Evolutionary conservation across 2,329 filamentous ascomycete species (phyloP).

Genomic region (Falciphora oryzae): DNA sequence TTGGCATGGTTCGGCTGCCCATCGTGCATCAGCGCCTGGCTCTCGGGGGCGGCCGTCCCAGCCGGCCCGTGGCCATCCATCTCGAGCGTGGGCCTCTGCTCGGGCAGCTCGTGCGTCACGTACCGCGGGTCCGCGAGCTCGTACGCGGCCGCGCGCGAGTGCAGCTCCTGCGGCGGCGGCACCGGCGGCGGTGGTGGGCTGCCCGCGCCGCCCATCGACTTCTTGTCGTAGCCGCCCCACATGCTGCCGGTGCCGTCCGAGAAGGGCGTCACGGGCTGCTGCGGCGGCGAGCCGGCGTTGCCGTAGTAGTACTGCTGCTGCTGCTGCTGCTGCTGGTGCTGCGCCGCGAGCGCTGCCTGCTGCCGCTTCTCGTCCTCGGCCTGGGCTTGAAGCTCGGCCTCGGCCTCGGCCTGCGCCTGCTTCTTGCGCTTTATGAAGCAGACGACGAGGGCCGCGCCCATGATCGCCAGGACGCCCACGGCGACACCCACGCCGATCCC

Average conservation of each 20-base stretch:
- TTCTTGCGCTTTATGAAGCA: conserved; percentile 23
- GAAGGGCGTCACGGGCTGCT: too few relatives aligned
- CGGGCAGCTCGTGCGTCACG: conserved; percentile 4
- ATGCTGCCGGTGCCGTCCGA: not conserved
- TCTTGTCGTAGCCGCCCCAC: conserved; percentile 11
- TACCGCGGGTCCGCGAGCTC: not conserved
- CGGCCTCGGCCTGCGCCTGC: conserved; percentile 15
- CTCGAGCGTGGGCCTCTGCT: conserved; percentile 5
- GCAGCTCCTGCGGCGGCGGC: conserved; percentile 10
- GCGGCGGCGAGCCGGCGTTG: not conserved
- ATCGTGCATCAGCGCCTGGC: too few relatives aligned
- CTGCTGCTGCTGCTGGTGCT: conserved; percentile 8
- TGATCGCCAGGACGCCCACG: conserved; percentile 26
- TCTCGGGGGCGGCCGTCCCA: too few relatives aligned
- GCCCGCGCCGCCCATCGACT: conserved; percentile 1
- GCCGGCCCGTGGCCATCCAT: conserved; percentile 4
- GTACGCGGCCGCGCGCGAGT: not conserved
- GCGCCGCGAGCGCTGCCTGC: conserved; percentile 5
- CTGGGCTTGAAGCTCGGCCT: not conserved
- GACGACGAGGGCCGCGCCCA: conserved; percentile 22
- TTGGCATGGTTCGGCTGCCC: too few relatives aligned
- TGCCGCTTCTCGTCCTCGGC: conserved; percentile 13
- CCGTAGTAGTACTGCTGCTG: not conserved
- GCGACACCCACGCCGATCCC: conserved; percentile 30
- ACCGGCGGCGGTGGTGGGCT: conserved; percentile 1